A percentile compares a stretch with the other conserved stretches of the same genome.
phyloP scores from a whole-genome alignment of 1,284 basidiomycete species.

The Ustilago cynodontis region DNA sequence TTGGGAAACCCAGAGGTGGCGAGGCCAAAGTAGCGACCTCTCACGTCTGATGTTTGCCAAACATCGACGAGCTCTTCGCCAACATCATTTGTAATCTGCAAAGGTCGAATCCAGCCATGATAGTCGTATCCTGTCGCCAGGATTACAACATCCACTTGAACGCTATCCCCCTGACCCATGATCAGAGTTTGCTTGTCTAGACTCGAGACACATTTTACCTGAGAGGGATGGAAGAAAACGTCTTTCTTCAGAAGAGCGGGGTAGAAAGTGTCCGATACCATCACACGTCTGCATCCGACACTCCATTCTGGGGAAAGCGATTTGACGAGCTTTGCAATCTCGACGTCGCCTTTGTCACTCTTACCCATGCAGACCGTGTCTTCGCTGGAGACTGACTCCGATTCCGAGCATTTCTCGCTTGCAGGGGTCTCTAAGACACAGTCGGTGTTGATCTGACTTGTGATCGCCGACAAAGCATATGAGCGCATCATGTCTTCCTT shows the following conservation, averaged over 20 bases:
- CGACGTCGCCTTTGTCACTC: not conserved
- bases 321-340: not conserved
- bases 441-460: not conserved
- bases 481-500: not conserved
- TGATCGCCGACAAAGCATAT: not conserved
- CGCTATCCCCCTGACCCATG: not conserved
- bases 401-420: not conserved
- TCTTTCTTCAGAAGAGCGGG: not conserved
- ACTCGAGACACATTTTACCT: not conserved
- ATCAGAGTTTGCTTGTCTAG: not conserved
- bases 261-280: not conserved
- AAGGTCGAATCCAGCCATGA: not conserved
- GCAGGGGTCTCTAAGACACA: not conserved
- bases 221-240: not conserved
- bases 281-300: not conserved
- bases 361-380: not conserved
- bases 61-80: not conserved
- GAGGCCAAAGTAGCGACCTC: not conserved
- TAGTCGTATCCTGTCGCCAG: not conserved
- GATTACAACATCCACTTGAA: not conserved
- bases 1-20: not conserved
- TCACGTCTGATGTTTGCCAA: not conserved
- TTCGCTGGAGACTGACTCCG: not conserved
- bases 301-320: not conserved
- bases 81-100: not conserved